Percentiles rank a stretch among this genome's conserved stretches.
Evolutionary conservation across 2,329 filamentous ascomycete genomes (phyloP).

Genomic region (Exophiala spinifera): DNA sequence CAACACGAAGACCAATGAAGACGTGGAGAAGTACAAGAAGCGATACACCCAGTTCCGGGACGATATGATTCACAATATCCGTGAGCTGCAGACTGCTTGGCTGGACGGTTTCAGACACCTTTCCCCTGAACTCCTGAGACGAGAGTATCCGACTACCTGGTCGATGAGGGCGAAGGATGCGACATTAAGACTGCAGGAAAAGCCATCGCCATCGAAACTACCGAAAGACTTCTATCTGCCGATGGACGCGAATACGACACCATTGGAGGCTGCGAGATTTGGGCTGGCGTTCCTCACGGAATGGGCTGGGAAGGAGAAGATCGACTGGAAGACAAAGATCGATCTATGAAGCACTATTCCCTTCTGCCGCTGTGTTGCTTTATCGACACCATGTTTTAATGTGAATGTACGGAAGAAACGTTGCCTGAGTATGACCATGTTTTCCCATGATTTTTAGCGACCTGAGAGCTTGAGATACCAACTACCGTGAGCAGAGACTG

Average conservation of each 20-base stretch:
- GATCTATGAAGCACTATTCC: conserved; percentile 33
- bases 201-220: conserved; percentile 26
- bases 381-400: too few species aligned
- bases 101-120: conserved; percentile 42
- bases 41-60: conserved; percentile 40
- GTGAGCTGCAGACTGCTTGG: conserved; percentile 44
- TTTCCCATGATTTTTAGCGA: background rate
- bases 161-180: conserved; percentile 38
- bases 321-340: conserved; percentile 44
- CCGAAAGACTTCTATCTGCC: conserved; percentile 41
- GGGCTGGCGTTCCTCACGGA: conserved; percentile 44
- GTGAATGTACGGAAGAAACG: too few species aligned
- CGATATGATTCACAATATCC: conserved; percentile 41
- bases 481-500: background rate
- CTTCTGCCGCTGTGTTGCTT: too few species aligned
- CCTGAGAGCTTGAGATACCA: background rate
- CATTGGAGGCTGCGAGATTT: conserved; percentile 46
- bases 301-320: conserved; percentile 46
- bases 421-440: too few species aligned
- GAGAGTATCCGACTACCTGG: conserved; percentile 47
- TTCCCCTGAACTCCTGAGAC: conserved; percentile 39
- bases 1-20: conserved; percentile 33
- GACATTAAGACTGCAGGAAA: conserved; percentile 37
- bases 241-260: conserved; percentile 41
- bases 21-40: conserved; percentile 38